A percentile compares a stretch with the other conserved stretches of the same genome.
Conservation (phyloP, 768 basidiomycete genomes). For the Suillus ampliporus region DNA sequence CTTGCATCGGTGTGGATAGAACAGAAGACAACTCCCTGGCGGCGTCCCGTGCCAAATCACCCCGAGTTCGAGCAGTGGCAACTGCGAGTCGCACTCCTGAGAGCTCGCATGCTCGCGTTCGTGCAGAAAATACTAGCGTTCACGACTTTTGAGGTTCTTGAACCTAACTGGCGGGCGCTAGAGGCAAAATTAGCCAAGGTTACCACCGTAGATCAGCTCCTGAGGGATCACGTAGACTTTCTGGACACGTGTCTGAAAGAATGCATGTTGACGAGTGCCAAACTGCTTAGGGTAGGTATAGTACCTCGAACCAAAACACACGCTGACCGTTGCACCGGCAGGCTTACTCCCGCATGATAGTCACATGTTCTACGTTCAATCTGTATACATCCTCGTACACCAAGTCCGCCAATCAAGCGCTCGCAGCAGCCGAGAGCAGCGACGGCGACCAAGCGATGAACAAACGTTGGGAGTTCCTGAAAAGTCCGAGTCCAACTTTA, state of each 20-base stretch:
- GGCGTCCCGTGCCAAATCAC: slow-evolving; percentile 57
- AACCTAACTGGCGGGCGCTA: slow-evolving; percentile 90
- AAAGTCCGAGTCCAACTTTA: slow-evolving; percentile 95
- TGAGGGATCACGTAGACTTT: slow-evolving; percentile 95
- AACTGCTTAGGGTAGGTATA: slow-evolving; percentile 78
- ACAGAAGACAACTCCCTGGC: slow-evolving; percentile 87
- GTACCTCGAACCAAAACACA: not conserved
- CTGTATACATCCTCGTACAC: slow-evolving; percentile 83
- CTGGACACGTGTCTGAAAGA: slow-evolving; percentile 97
- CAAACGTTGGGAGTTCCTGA: slow-evolving; percentile 87
- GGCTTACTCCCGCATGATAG: slow-evolving; percentile 79
- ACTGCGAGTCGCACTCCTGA: slow-evolving; percentile 80
- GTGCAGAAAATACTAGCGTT: slow-evolving; percentile 95
- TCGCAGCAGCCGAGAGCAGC: slow-evolving; percentile 62
- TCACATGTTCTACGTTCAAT: slow-evolving; percentile 90
- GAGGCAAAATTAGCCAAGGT: slow-evolving; percentile 87
- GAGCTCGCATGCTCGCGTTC: slow-evolving; percentile 92
- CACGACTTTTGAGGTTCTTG: slow-evolving; percentile 92
- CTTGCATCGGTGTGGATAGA: slow-evolving; percentile 95
- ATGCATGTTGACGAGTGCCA: slow-evolving; percentile 95
- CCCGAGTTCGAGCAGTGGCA: slow-evolving; percentile 87
- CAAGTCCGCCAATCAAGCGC: slow-evolving; percentile 77
- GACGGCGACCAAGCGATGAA: slow-evolving; percentile 70
- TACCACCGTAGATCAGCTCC: slow-evolving; percentile 93
- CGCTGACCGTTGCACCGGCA: slow-evolving; percentile 30